Evolutionary conservation across 1,284 basidiomycete species (phyloP), one percentile per base, ranked within the genome.

Genomic region (Pseudomicrostroma phylloplanum): DNA sequence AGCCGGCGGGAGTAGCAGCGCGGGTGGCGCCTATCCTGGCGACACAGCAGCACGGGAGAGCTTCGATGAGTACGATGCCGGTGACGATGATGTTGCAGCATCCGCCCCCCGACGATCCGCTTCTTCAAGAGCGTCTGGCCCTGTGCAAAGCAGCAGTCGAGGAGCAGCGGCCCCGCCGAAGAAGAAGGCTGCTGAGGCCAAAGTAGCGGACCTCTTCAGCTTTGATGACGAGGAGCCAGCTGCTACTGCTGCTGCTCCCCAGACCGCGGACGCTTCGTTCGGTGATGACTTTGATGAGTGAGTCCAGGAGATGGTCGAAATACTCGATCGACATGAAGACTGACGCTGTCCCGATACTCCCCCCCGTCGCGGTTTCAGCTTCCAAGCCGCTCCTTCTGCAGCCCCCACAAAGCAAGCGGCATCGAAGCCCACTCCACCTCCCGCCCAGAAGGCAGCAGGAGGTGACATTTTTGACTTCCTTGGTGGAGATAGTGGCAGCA

Each of bases 61-160:
- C 53, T 94, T 86, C 73, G 93, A 97, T 72, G 94, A 96, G 80
- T 98, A 98, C 79, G 90, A 96, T 71, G 96, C 94, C 3, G 94
- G 96, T 0, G 96, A 96, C 68, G 84, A 86, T 46, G 78, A 77
- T 43, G 58, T 68, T 17, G 51, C 61, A n/a, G 36, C 42, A 12
- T 46, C 25, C 55, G 57, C 15, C 13, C 17, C 17, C 21, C 51
- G 21, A 53, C 63, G 21, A 56, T 58, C 48, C 59, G 59, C 12
- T 63, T 59, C 60, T 59, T 63, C 39, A 60, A 65, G 54, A 30
- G 21, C 43, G 59, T 63, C 17, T 55, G 64, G 1, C 61, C 9
- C 30, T 36, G 30, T 36, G 30, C 30, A 36, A 9, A 36, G 30
- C 30, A 36, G 30, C 30, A 36, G 30, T 9, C 30, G 53, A 4